A percentile compares a stretch with the other conserved stretches of the same genome.
These are phyloP conservation scores for Leishmania gerbilli DNA, from an alignment of 208 protist genomes.

Conservation along the genomic window DNA sequence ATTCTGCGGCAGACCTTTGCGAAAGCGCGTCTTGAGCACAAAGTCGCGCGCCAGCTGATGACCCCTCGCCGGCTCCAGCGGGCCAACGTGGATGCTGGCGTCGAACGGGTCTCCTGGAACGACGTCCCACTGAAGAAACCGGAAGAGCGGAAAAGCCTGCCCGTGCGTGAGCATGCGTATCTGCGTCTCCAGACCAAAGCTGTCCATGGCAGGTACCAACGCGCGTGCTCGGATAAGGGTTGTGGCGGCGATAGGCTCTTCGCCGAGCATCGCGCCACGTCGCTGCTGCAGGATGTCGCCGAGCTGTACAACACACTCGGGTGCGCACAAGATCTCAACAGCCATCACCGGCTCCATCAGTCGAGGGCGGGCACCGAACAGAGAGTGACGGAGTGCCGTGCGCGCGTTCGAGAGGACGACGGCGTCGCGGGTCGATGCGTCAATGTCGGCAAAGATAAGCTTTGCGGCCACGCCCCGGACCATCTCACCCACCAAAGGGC, in stretches of 20 bases:
- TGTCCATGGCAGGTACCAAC: slow-evolving; percentile 98
- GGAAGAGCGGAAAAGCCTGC: slow-evolving; percentile 92
- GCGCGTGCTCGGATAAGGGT: slow-evolving; percentile 95
- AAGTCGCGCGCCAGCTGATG: slow-evolving; percentile 98
- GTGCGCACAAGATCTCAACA: slow-evolving; percentile 94
- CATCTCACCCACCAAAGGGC: slow-evolving; percentile 98
- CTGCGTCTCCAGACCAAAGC: slow-evolving; percentile 99
- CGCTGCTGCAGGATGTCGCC: slow-evolving; percentile 88
- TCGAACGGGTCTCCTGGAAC: slow-evolving; percentile 99
- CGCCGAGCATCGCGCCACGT: slow-evolving; percentile 91
- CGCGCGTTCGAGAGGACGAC: slow-evolving; percentile 88
- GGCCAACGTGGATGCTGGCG: slow-evolving; percentile 92
- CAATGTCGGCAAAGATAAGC: slow-evolving; percentile 65
- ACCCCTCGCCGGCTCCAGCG: slow-evolving; percentile 95
- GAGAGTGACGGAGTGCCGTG: slow-evolving; percentile 93
- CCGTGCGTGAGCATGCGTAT: slow-evolving; percentile 97
- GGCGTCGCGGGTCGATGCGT: slow-evolving; percentile 33
- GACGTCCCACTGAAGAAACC: slow-evolving; percentile 97
- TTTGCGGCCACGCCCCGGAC: slow-evolving; percentile 62
- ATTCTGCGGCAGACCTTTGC: slow-evolving; percentile 93
- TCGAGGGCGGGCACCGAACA: slow-evolving; percentile 95
- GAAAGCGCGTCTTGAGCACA: slow-evolving; percentile 98
- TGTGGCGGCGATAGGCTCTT: slow-evolving; percentile 96
- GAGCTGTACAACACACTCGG: slow-evolving; percentile 85
- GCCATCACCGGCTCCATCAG: slow-evolving; percentile 98